These are phyloP conservation scores for Euphorbia peplus DNA, from an alignment of 345 rosid genomes.

Conservation along the genomic window DNA sequence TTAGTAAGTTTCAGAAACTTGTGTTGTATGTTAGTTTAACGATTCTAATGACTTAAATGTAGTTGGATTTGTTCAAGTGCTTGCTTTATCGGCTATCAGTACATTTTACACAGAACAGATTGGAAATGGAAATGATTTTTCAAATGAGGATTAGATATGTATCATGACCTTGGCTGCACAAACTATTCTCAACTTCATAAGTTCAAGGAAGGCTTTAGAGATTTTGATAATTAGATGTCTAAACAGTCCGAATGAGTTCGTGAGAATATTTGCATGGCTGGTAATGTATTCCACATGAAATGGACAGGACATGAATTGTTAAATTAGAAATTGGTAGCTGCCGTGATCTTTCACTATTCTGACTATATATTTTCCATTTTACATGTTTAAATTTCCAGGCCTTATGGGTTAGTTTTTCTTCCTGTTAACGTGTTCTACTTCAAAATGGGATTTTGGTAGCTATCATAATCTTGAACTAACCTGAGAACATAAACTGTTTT, in stretches of 20 bases:
- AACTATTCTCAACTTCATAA: neutral
- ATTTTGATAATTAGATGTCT: neutral
- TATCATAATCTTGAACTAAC: neutral
- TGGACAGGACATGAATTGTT: neutral
- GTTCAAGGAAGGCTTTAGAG: neutral
- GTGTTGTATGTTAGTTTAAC: neutral
- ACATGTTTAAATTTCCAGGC: too few species aligned
- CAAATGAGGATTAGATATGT: conserved; percentile 9
- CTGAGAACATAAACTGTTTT: neutral
- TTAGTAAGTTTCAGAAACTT: conserved; percentile 49
- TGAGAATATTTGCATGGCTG: neutral
- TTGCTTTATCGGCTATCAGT: neutral
- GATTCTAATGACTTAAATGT: conserved; percentile 1
- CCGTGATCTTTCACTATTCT: neutral
- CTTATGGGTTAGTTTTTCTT: too few species aligned
- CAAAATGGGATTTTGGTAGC: too few species aligned
- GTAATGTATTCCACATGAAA: neutral
- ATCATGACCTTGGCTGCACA: neutral
- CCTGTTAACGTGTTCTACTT: too few species aligned
- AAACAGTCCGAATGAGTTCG: neutral
- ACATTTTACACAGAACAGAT: neutral
- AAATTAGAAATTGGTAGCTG: neutral
- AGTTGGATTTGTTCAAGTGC: neutral
- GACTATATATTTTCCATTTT: too few species aligned
- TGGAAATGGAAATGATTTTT: neutral